phyloP scores from a whole-genome alignment of 805 yeast genomes.

The Brettanomyces custersianus region DNA sequence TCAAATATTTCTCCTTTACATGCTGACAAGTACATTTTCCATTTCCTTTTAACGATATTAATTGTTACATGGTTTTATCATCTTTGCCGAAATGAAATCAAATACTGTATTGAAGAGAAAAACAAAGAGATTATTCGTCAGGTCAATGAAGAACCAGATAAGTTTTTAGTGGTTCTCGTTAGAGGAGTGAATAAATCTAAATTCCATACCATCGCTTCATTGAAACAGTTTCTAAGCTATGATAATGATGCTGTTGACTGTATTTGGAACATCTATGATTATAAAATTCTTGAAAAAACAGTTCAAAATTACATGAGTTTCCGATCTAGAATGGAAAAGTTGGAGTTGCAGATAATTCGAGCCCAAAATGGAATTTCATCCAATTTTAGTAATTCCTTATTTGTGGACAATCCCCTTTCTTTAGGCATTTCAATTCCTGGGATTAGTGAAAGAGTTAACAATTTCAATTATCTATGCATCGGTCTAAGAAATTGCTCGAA shows the following conservation, averaged over 20 bases:
- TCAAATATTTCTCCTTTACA: constrained; percentile 54
- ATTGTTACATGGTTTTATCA: constrained; percentile 50
- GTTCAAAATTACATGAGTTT: constrained; percentile 22
- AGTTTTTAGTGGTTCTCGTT: constrained; percentile 27
- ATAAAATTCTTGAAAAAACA: constrained; percentile 26
- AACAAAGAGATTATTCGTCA: constrained; percentile 29
- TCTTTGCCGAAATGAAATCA: constrained; percentile 48
- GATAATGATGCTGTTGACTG: constrained; percentile 39
- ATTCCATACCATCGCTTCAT: constrained; percentile 18
- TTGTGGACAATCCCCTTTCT: constrained; percentile 12
- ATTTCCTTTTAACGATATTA: constrained; percentile 49
- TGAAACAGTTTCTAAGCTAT: constrained; percentile 23
- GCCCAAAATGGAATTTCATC: constrained; percentile 6
- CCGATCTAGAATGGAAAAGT: constrained; percentile 29
- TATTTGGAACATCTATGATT: constrained; percentile 52
- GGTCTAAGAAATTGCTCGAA: constrained; percentile 6
- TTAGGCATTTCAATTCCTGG: constrained; percentile 13
- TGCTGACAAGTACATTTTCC: constrained; percentile 45
- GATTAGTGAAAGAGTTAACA: constrained; percentile 12
- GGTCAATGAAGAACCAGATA: constrained; percentile 13
- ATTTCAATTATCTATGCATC: constrained; percentile 9
- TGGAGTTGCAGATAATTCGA: constrained; percentile 30
- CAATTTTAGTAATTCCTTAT: constrained; percentile 8
- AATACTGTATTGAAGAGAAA: constrained; percentile 38
- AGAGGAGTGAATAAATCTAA: constrained; percentile 34